Evolutionary conservation across 176 grass and related monocot species (phyloP), one percentile per base, ranked within the genome.

Genomic region (Oryza nivara): DNA sequence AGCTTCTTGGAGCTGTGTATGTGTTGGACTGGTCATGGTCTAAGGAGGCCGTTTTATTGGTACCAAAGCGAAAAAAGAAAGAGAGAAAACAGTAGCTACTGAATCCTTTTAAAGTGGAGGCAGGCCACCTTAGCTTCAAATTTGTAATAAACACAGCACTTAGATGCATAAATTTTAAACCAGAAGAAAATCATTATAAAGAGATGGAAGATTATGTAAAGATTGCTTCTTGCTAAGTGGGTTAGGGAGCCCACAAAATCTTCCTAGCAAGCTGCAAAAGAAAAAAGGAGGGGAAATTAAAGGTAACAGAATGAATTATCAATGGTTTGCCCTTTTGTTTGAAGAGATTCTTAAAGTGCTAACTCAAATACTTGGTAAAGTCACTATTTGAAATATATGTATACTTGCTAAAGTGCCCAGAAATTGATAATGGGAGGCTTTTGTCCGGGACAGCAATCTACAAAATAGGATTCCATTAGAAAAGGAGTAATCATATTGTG

Each of bases 281-380:
- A 84, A 85, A 78, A 85, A 82, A 85, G 71, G 11, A 70, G n/a
- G 64, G 47, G 30, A 75, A 79, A 78, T 67, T 81, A 82, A 91
- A 91, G 82, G 73, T 15, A 58, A 67, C 35, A 72, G 67, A 45
- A 76, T 60, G 82, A 85, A 85, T 88, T 81, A 65, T 72, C 66
- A 73, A 73, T 78, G 72, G 73, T 77, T 68, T 76, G 46, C 34
- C 28, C 77, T 88, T 81, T 76, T 84, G 67, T 85, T 88, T 88
- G 86, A 26, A 84, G n/a, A 84, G 75, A 87, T 91, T 91, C 85
- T 80, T 84, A 84, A 88, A 88, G 85, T 66, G 70, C 26, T 47
- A 20, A 3, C 67, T 54, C 77, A 81, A 85, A 63, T 88, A 81
- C 72, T 86, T 77, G 34, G 43, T 72, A 70, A 80, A 80, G 76